Evolutionary conservation across 306 rosid genomes (phyloP).

Genomic region (Prinsepia uniflora): DNA sequence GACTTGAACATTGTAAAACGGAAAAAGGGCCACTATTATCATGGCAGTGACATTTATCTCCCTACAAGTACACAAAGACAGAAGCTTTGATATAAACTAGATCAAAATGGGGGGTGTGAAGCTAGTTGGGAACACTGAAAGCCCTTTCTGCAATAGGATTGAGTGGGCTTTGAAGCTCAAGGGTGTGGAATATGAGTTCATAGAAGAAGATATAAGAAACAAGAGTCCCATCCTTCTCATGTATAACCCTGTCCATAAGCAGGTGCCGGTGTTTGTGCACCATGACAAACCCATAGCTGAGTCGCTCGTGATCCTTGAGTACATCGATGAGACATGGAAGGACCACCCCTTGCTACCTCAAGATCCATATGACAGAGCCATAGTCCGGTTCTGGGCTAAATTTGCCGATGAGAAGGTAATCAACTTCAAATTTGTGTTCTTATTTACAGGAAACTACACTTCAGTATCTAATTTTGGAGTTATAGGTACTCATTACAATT

Average conservation of each 20-base stretch:
- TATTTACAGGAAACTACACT: too few relatives aligned
- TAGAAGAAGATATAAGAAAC: conserved; percentile 33
- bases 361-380: conserved; percentile 33
- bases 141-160: conserved; percentile 40
- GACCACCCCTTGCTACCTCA: conserved; percentile 35
- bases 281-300: conserved; percentile 31
- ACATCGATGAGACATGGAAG: conserved; percentile 52
- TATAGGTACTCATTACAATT: too few relatives aligned
- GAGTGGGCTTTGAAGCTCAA: conserved; percentile 46
- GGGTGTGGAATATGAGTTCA: conserved; percentile 46
- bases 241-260: conserved; percentile 49
- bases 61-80: too few relatives aligned
- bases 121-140: conserved; percentile 29
- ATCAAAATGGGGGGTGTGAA: conserved; percentile 21
- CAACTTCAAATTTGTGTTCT: too few relatives aligned
- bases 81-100: too few relatives aligned
- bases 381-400: conserved; percentile 47
- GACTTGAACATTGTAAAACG: too few relatives aligned
- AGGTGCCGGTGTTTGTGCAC: conserved; percentile 42
- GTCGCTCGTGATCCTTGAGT: conserved; percentile 48
- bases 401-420: conserved; percentile 46
- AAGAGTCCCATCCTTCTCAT: conserved; percentile 44
- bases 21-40: too few relatives aligned
- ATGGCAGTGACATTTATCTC: too few relatives aligned
- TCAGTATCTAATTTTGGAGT: too few relatives aligned